A percentile compares a stretch with the other conserved stretches of the same genome.
These are phyloP conservation scores for Galeopsis tetrahit DNA, from an alignment of 257 asterid species.

Conservation along the genomic window DNA sequence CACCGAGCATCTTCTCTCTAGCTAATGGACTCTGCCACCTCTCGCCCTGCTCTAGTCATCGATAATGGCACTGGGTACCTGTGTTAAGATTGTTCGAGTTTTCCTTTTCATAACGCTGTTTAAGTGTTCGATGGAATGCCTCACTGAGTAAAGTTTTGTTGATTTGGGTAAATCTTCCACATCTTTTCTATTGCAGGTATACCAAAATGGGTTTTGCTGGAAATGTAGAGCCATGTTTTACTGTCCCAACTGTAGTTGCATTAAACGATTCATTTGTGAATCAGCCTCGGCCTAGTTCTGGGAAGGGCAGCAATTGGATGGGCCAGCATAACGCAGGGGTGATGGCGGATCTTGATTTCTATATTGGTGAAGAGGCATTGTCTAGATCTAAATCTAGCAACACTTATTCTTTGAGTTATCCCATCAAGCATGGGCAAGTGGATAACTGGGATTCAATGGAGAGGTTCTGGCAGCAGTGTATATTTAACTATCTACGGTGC, in stretches of 20 bases:
- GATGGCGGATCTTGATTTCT: conserved; percentile 98
- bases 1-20: conserved; percentile 35
- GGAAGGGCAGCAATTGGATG: conserved; percentile 72
- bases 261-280: conserved; percentile 77
- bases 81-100: not conserved
- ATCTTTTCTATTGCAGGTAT: conserved; percentile 53
- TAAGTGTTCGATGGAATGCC: conserved; percentile 43
- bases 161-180: conserved; percentile 6
- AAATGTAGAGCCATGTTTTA: conserved; percentile 94
- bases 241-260: conserved; percentile 87
- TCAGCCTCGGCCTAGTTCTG: conserved; percentile 63
- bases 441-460: conserved; percentile 98
- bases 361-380: conserved; percentile 86
- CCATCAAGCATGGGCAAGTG: conserved; percentile 91
- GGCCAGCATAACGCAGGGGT: conserved; percentile 94
- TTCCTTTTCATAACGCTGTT: conserved; percentile 12
- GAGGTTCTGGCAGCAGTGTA: conserved; percentile 97
- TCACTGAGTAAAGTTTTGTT: conserved; percentile 22
- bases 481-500: conserved; percentile 83
- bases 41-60: conserved; percentile 93
- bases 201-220: conserved; percentile 99
- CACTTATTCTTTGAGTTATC: conserved; percentile 72
- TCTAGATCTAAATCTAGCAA: conserved; percentile 77
- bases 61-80: conserved; percentile 96
- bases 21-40: conserved; percentile 76